Conservation (phyloP, 2,329 filamentous ascomycete species). For the Diaporthe ilicicola region DNA sequence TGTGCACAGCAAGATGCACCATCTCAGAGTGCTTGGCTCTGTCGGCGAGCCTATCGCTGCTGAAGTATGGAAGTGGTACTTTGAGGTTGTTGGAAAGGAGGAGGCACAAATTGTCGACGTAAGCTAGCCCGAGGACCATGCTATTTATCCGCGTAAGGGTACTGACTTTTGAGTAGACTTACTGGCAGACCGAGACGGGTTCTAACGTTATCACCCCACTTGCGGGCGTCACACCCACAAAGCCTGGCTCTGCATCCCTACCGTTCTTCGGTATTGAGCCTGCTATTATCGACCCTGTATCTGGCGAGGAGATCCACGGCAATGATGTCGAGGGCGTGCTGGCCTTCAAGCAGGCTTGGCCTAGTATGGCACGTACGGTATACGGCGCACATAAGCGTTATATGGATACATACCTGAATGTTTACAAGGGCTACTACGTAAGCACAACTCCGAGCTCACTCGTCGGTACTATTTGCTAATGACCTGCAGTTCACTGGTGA, state of each 20-base stretch:
- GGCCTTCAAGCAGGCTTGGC: constrained; percentile 97
- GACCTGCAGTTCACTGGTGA: constrained; percentile 82
- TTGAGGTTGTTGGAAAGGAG: constrained; percentile 91
- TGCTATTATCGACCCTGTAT: constrained; percentile 95
- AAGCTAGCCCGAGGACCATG: constrained; percentile 54
- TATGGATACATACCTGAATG: constrained; percentile 97
- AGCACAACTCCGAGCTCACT: constrained; percentile 50
- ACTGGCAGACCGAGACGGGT: constrained; percentile 99
- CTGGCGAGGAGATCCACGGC: constrained; percentile 89
- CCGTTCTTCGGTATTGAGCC: constrained; percentile 99
- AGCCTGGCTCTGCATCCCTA: constrained; percentile 93
- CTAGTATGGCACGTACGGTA: constrained; percentile 97
- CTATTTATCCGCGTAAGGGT: not conserved
- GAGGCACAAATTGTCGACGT: constrained; percentile 94
- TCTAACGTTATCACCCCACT: constrained; percentile 95
- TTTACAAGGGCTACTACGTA: constrained; percentile 98
- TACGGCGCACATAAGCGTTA: constrained; percentile 98
- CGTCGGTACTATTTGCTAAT: not conserved
- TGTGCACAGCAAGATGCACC: constrained; percentile 88
- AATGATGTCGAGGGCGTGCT: constrained; percentile 98
- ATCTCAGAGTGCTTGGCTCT: constrained; percentile 88
- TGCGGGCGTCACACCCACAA: constrained; percentile 92
- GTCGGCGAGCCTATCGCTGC: constrained; percentile 98
- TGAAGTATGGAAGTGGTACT: constrained; percentile 99
- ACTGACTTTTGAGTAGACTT: constrained; percentile 70